Evolutionary conservation across 441 rosid species (phyloP).

Genomic region (Gossypium gossypioides): DNA sequence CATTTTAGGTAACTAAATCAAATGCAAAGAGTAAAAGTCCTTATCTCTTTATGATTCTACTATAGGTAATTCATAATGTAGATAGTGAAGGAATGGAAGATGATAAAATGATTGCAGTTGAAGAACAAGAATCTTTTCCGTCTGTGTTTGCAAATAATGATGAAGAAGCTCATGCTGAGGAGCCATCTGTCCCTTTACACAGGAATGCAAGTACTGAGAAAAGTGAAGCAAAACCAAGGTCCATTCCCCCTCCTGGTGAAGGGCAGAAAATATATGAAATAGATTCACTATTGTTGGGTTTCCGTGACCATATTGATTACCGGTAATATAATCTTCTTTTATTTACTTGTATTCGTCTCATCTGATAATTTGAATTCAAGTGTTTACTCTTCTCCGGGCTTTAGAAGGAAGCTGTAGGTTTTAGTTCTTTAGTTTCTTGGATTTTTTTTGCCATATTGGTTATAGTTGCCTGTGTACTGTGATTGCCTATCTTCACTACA

Average conservation of each 20-base stretch:
- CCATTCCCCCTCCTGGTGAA: slow-evolving; percentile 59
- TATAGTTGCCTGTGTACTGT: background rate
- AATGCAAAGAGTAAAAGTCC: background rate
- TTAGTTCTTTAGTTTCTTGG: background rate
- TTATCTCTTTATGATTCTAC: slow-evolving; percentile 7
- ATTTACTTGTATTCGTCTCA: background rate
- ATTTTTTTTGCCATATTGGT: background rate
- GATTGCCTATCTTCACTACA: background rate
- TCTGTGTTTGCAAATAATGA: slow-evolving; percentile 21
- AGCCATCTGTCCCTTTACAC: slow-evolving; percentile 19
- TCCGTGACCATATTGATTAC: slow-evolving; percentile 70
- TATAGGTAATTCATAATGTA: slow-evolving; percentile 27
- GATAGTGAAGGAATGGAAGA: slow-evolving; percentile 35
- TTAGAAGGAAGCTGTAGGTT: background rate
- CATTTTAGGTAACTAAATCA: background rate
- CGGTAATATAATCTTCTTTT: slow-evolving; percentile 39
- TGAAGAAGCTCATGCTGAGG: slow-evolving; percentile 14
- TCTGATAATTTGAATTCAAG: background rate
- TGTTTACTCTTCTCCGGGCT: background rate
- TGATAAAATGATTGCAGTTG: slow-evolving; percentile 26
- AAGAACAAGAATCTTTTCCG: slow-evolving; percentile 24
- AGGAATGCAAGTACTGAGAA: slow-evolving; percentile 22
- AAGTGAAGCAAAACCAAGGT: slow-evolving; percentile 28
- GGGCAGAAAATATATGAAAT: slow-evolving; percentile 77
- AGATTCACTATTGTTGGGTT: slow-evolving; percentile 56